These are phyloP conservation scores for Hevea brasiliensis DNA, from an alignment of 345 rosid genomes.

Conservation along the genomic window DNA sequence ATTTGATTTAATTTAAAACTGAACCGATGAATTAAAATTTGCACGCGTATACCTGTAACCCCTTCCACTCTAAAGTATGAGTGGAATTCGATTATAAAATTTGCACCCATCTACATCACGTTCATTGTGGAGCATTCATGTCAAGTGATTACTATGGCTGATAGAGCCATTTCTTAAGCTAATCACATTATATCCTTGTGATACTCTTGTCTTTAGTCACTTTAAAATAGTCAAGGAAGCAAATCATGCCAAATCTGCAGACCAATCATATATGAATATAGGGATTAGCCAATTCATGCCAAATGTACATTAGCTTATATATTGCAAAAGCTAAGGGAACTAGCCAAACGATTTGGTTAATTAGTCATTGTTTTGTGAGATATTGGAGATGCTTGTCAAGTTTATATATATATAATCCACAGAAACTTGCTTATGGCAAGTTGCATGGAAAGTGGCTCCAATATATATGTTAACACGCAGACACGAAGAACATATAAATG, in stretches of 20 bases:
- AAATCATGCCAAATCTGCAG: neutral
- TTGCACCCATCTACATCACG: neutral
- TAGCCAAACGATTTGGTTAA: too few species aligned
- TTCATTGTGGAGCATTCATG: neutral
- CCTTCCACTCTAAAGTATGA: too few species aligned
- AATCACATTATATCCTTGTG: neutral
- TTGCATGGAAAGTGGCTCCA: constrained; percentile 6
- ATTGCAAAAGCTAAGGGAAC: too few species aligned
- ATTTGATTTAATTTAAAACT: too few species aligned
- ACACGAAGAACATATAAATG: too few species aligned
- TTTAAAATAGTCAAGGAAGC: constrained; percentile 1
- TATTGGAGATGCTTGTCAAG: too few species aligned
- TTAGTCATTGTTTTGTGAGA: too few species aligned
- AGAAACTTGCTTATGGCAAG: neutral
- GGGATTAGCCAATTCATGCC: too few species aligned
- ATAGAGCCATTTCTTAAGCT: neutral
- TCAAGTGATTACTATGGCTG: neutral
- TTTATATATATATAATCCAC: too few species aligned
- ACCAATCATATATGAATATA: too few species aligned
- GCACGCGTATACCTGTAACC: too few species aligned
- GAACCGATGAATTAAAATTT: too few species aligned
- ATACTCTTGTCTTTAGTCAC: neutral
- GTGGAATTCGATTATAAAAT: neutral
- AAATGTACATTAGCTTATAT: neutral
- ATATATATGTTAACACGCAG: neutral